These are phyloP conservation scores for Hyaloraphidium curvatum DNA, from an alignment of 192 early-diverging fungal genomes.

Conservation along the genomic window DNA sequence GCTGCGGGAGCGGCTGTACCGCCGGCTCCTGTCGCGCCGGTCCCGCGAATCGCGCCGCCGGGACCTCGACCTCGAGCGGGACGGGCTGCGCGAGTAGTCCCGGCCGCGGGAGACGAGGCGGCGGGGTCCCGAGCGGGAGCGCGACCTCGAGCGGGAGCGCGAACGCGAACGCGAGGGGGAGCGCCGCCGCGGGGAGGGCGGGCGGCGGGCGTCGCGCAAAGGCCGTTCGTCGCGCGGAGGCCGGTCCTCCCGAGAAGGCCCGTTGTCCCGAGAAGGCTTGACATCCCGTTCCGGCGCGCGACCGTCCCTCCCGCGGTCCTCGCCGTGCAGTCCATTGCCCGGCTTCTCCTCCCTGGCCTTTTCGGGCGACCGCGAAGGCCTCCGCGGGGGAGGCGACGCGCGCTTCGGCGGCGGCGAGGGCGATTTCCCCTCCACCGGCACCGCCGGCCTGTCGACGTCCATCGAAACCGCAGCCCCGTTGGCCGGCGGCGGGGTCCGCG, in stretches of 20 bases:
- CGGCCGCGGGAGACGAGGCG: not conserved
- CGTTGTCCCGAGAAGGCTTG: too few relatives aligned
- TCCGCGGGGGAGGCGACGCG: not conserved
- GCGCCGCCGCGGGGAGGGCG: not conserved
- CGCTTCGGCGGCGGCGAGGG: not conserved
- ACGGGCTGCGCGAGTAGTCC: not conserved
- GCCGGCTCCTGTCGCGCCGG: not conserved
- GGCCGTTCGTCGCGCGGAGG: not conserved
- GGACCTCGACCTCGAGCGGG: slow-evolving; percentile 4
- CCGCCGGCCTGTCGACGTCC: not conserved
- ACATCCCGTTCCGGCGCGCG: not conserved
- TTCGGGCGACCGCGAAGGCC: too few relatives aligned
- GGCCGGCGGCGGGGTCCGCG: not conserved
- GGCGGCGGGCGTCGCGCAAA: not conserved
- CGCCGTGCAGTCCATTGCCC: too few relatives aligned
- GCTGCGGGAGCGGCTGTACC: not conserved
- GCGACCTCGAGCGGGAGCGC: slow-evolving; percentile 12
- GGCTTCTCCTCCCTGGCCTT: too few relatives aligned
- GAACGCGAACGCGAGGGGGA: slow-evolving; percentile 9
- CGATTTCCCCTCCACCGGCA: not conserved
- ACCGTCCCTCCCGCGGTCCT: not conserved
- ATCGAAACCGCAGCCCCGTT: not conserved
- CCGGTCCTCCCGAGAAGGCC: not conserved
- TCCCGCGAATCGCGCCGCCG: slow-evolving; percentile 1
- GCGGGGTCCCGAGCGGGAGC: slow-evolving; percentile 8